phyloP scores from a whole-genome alignment of 768 basidiomycete genomes.

The Lenzites betulinus region DNA sequence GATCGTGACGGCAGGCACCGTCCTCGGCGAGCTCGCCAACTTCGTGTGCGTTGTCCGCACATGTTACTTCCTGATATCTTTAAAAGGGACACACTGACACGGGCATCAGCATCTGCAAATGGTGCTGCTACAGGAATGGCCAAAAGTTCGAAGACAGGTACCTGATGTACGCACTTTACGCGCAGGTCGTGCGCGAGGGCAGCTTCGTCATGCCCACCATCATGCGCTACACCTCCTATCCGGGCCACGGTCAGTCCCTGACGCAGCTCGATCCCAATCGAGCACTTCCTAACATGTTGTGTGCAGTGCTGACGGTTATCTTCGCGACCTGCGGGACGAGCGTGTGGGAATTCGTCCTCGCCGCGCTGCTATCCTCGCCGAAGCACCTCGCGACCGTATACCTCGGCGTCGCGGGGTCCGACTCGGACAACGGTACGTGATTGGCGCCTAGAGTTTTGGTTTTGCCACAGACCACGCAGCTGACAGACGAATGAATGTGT shows the following conservation, averaged over 20 bases:
- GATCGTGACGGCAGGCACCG: constrained; percentile 80
- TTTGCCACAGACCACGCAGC: too few relatives aligned
- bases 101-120: constrained; percentile 69
- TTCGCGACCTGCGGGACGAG: constrained; percentile 86
- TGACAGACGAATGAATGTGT: too few relatives aligned
- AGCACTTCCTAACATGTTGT: constrained; percentile 82
- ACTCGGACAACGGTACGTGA: neutral
- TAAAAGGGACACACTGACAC: too few relatives aligned
- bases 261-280: neutral
- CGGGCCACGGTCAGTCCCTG: constrained; percentile 68
- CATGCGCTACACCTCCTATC: constrained; percentile 77
- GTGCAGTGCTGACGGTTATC: constrained; percentile 74
- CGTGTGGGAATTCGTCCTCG: constrained; percentile 69
- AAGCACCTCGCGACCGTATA: constrained; percentile 92
- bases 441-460: too few relatives aligned
- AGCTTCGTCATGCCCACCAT: constrained; percentile 82
- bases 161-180: constrained; percentile 49
- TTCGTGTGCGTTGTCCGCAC: constrained; percentile 81
- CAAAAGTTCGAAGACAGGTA: constrained; percentile 56
- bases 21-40: constrained; percentile 83
- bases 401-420: constrained; percentile 52
- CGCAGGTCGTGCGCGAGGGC: constrained; percentile 73
- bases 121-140: constrained; percentile 70
- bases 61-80: too few relatives aligned
- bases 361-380: constrained; percentile 76